A percentile compares a stretch with the other conserved stretches of the same genome.
These are phyloP conservation scores for Clitopilus hobsonii DNA, from an alignment of 768 basidiomycete species.

Conservation along the genomic window DNA sequence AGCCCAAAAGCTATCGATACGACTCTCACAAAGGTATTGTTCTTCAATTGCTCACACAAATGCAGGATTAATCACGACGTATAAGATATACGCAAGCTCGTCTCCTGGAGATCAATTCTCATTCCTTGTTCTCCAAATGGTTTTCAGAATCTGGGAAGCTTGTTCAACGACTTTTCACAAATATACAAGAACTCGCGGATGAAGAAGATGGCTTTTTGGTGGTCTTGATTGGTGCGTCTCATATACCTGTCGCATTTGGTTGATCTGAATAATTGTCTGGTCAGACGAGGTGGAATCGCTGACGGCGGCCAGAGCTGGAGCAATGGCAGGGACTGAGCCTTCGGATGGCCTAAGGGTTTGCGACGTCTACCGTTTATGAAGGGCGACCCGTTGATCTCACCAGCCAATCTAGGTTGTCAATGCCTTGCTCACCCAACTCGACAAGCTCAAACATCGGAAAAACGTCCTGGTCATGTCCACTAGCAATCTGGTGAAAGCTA, in stretches of 20 bases:
- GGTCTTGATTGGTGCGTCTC: constrained; percentile 76
- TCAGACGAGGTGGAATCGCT: constrained; percentile 95
- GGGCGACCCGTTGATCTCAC: neutral
- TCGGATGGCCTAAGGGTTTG: constrained; percentile 86
- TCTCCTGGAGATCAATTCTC: constrained; percentile 95
- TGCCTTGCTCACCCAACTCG: constrained; percentile 92
- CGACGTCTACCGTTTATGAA: too few relatives aligned
- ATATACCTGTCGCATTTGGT: neutral
- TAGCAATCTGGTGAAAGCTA: constrained; percentile 91
- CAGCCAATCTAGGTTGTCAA: constrained; percentile 76
- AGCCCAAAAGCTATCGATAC: constrained; percentile 91
- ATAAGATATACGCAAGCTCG: constrained; percentile 80
- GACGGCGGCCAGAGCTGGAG: constrained; percentile 91
- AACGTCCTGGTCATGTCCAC: constrained; percentile 97
- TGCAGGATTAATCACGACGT: neutral
- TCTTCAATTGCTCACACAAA: neutral
- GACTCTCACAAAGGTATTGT: constrained; percentile 75
- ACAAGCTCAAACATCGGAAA: constrained; percentile 88
- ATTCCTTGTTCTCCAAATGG: constrained; percentile 97
- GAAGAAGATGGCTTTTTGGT: constrained; percentile 91
- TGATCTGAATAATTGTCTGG: constrained; percentile 2
- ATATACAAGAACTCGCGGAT: constrained; percentile 86
- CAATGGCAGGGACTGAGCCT: constrained; percentile 94
- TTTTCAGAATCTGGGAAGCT: constrained; percentile 99
- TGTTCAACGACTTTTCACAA: constrained; percentile 87